These are phyloP conservation scores for Didymella keratinophila DNA, from an alignment of 2,329 filamentous ascomycete genomes.

Conservation along the genomic window DNA sequence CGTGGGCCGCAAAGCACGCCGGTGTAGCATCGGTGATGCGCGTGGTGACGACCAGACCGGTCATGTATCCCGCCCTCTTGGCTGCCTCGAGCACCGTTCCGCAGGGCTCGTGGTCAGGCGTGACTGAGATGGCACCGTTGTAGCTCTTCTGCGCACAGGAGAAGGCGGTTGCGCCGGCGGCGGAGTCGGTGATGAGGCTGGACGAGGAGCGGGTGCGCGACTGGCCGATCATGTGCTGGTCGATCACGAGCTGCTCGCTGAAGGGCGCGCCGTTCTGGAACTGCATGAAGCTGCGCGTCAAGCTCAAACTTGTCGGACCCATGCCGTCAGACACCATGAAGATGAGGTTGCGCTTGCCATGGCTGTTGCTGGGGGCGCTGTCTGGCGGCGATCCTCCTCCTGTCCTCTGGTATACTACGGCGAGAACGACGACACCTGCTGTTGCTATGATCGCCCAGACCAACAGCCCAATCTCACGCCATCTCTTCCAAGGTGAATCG, in stretches of 20 bases:
- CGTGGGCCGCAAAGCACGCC: slow-evolving; percentile 92
- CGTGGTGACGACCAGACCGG: slow-evolving; percentile 93
- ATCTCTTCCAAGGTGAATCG: slow-evolving; percentile 59
- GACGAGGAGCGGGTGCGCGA: slow-evolving; percentile 85
- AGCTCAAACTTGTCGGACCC: slow-evolving; percentile 87
- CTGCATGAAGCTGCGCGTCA: slow-evolving; percentile 89
- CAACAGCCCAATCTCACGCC: slow-evolving; percentile 80
- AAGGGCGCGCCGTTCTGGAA: slow-evolving; percentile 74
- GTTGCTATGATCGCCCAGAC: slow-evolving; percentile 85
- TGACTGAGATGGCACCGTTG: slow-evolving; percentile 91
- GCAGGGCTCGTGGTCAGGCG: slow-evolving; percentile 85
- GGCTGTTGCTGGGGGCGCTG: slow-evolving; percentile 40
- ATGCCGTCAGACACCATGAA: slow-evolving; percentile 99
- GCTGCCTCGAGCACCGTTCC: slow-evolving; percentile 94
- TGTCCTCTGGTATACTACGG: slow-evolving; percentile 76
- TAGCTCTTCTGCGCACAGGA: slow-evolving; percentile 93
- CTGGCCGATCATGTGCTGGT: slow-evolving; percentile 88
- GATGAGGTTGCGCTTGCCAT: slow-evolving; percentile 86
- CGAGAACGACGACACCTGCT: slow-evolving; percentile 77
- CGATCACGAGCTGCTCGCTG: slow-evolving; percentile 78
- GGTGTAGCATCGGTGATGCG: slow-evolving; percentile 95
- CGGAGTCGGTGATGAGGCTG: slow-evolving; percentile 91
- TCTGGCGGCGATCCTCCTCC: slow-evolving; percentile 42
- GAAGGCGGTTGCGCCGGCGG: slow-evolving; percentile 96
- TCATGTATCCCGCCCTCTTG: slow-evolving; percentile 89